Conservation (phyloP, 179 eudicot genomes). For the Amaranthus tricolor region DNA sequence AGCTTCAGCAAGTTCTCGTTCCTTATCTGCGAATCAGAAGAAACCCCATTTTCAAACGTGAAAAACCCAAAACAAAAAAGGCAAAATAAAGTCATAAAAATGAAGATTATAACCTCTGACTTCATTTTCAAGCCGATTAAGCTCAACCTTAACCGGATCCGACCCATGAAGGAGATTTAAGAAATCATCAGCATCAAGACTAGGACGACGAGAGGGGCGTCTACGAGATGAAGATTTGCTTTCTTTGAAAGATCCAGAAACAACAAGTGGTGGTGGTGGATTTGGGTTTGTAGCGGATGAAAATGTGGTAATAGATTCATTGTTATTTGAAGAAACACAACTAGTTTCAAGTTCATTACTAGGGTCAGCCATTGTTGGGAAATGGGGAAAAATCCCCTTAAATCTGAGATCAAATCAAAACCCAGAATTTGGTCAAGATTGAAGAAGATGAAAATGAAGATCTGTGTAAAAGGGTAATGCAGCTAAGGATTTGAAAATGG, state of each 20-base stretch:
- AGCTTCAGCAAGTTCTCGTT: conserved; percentile 77
- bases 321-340: not conserved
- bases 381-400: not conserved
- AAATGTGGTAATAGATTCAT: not conserved
- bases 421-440: not conserved
- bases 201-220: conserved; percentile 57
- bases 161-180: conserved; percentile 81
- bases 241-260: conserved; percentile 65
- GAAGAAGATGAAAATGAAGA: not conserved
- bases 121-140: conserved; percentile 85
- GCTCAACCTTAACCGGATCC: conserved; percentile 95
- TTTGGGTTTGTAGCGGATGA: conserved; percentile 24
- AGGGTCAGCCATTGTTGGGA: conserved; percentile 15
- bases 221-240: conserved; percentile 51
- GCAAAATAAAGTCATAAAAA: not conserved
- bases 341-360: not conserved
- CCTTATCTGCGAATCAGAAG: conserved; percentile 57
- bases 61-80: not conserved
- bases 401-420: not conserved
- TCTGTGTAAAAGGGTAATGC: not conserved
- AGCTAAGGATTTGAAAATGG: not conserved
- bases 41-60: not conserved
- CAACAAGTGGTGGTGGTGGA: conserved; percentile 30
- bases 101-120: conserved; percentile 63
- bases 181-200: conserved; percentile 81